These are phyloP conservation scores for Neotropicomus parvogracilis DNA, from an alignment of 1,284 basidiomycete genomes.

Conservation along the genomic window DNA sequence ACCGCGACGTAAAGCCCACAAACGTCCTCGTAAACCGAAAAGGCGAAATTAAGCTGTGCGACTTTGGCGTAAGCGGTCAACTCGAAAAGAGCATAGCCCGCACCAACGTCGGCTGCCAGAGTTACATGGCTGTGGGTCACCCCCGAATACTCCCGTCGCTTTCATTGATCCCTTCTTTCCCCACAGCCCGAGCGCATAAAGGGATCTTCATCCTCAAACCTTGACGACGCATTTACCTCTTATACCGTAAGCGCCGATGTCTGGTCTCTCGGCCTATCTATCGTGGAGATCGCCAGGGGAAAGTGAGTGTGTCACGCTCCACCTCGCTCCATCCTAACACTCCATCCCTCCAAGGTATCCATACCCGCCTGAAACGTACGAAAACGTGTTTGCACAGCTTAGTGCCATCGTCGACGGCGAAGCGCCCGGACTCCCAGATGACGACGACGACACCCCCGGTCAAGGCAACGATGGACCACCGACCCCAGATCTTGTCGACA, in stretches of 20 bases:
- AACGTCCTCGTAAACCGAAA: slow-evolving; percentile 90
- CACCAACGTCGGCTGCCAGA: slow-evolving; percentile 98
- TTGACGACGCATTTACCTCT: slow-evolving; percentile 45
- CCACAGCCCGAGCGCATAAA: slow-evolving; percentile 89
- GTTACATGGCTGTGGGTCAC: slow-evolving; percentile 91
- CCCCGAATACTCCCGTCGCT: not conserved
- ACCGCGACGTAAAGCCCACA: slow-evolving; percentile 97
- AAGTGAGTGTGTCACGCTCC: slow-evolving; percentile 25
- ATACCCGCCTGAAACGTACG: slow-evolving; percentile 97
- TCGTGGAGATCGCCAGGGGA: slow-evolving; percentile 91
- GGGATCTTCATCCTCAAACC: slow-evolving; percentile 60
- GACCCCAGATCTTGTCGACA: slow-evolving; percentile 34
- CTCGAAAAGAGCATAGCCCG: slow-evolving; percentile 95
- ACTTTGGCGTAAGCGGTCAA: slow-evolving; percentile 98
- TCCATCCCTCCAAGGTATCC: slow-evolving; percentile 57
- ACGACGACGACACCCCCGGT: slow-evolving; percentile 29
- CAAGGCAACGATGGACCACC: slow-evolving; percentile 10
- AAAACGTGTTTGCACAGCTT: slow-evolving; percentile 94
- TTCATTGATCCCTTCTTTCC: not conserved
- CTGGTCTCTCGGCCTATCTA: slow-evolving; percentile 95
- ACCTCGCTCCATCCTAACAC: slow-evolving; percentile 1
- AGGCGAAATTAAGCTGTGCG: slow-evolving; percentile 92
- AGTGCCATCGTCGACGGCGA: slow-evolving; percentile 95
- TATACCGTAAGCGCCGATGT: slow-evolving; percentile 98
- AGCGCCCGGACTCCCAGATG: slow-evolving; percentile 76